Evolutionary conservation across 345 rosid genomes (phyloP).

Genomic region (Murraya koenigii): DNA sequence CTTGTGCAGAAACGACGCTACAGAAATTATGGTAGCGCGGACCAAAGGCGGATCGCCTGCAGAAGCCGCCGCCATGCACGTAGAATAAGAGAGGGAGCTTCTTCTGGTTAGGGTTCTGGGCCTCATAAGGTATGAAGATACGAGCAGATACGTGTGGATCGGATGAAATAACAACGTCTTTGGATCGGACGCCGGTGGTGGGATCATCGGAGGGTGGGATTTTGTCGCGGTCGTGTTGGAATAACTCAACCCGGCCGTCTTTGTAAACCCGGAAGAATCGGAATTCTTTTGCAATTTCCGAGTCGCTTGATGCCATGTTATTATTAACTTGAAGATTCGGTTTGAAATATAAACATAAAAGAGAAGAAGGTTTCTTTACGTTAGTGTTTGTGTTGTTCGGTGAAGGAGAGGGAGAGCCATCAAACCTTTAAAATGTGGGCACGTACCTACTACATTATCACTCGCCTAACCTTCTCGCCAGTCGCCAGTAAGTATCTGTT

Average conservation of each 20-base stretch:
- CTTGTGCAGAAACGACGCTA: conserved; percentile 20
- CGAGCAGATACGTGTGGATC: conserved; percentile 30
- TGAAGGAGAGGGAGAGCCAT: too few species aligned
- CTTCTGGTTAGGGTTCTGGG: conserved; percentile 11
- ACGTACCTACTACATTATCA: too few species aligned
- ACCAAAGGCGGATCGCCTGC: conserved; percentile 30
- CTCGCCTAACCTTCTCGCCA: too few species aligned
- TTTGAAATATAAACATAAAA: too few species aligned
- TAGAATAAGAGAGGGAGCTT: conserved; percentile 36
- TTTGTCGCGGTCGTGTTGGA: not conserved
- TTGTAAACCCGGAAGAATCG: conserved; percentile 24
- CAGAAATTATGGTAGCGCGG: conserved; percentile 24
- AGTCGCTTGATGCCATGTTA: conserved; percentile 3
- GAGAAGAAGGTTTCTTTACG: too few species aligned
- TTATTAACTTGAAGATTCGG: too few species aligned
- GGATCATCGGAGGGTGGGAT: conserved; percentile 17
- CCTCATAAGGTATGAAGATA: conserved; percentile 30
- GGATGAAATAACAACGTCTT: conserved; percentile 30
- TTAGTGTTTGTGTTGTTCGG: too few species aligned
- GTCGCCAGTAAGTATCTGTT: too few species aligned
- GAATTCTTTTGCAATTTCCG: conserved; percentile 12
- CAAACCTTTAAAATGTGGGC: too few species aligned
- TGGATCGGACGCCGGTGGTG: conserved; percentile 21
- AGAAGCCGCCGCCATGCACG: conserved; percentile 49
- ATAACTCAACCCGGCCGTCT: conserved; percentile 24